Evolutionary conservation across 441 rosid genomes (phyloP), one percentile per base, ranked within the genome.

Genomic region (Croton setiger): DNA sequence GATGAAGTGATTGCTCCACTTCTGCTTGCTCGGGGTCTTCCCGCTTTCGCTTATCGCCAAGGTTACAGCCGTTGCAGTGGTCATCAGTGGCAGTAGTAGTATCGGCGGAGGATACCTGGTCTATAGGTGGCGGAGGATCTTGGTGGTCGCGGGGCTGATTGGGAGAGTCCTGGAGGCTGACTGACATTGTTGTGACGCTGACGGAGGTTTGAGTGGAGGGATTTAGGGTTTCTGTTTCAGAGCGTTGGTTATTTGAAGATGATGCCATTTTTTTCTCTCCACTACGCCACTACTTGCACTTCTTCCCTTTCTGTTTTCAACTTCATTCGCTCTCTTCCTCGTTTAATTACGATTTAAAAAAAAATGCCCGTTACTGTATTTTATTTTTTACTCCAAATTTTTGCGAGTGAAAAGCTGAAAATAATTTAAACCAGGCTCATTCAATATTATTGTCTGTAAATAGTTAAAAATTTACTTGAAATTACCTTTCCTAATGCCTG

Each of bases 21-120:
- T 45, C 68, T 44, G 59, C 60, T 4, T 60, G 57, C 27, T 23
- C 61, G 60, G 2, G 59, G 0, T 77, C 88, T 11, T 66, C 85
- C 49, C 93, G 83, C 78, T 90, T 94, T 20, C 97, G 91, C 75
- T 91, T 90, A 66, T 82, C 94, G 0, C 83, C 78, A 0, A 70
- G 66, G 71, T 62, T 68, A 45, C 15, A 13, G 59, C 0, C 61
- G 35, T 6, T 66, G 67, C 53, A 51, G 43, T n/a, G 20, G n/a
- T 13, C 69, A 9, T 41, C 74, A 7, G 11, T 7, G 13, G 69
- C 15, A 31, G 47, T 37, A 37, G 41, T 37, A 37, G 41, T 8
- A 8, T 7, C 13, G 18, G 69, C 15, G 41, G 47, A 11, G 45
- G 69, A 15, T 68, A 51, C 55, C 2, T 18, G 77, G 12, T 67